phyloP scores from a whole-genome alignment of 2,329 filamentous ascomycete species.

The Fusarium mexicanum region DNA sequence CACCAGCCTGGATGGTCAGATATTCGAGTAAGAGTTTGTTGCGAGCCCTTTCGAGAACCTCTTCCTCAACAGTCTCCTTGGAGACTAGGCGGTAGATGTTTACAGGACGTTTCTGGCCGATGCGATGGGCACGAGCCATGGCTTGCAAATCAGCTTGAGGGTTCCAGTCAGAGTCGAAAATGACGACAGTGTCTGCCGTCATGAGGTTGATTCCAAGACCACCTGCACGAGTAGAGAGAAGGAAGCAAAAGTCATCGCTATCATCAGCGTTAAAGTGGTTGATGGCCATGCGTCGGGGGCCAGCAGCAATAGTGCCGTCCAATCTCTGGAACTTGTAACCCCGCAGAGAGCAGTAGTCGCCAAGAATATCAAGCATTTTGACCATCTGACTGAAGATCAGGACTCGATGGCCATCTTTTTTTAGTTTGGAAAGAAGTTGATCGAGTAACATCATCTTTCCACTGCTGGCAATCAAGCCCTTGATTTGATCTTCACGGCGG shows the following conservation, averaged over 20 bases:
- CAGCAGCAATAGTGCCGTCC: conserved; percentile 92
- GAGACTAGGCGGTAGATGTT: conserved; percentile 97
- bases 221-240: conserved; percentile 93
- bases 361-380: conserved; percentile 95
- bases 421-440: conserved; percentile 92
- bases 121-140: conserved; percentile 97
- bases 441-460: conserved; percentile 99
- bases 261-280: conserved; percentile 98
- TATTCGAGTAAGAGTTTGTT: conserved; percentile 99
- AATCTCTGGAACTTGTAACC: conserved; percentile 96
- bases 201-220: conserved; percentile 99
- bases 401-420: conserved; percentile 92
- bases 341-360: conserved; percentile 90
- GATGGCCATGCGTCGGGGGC: conserved; percentile 89
- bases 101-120: conserved; percentile 94
- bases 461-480: conserved; percentile 93
- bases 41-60: conserved; percentile 92
- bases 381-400: conserved; percentile 99
- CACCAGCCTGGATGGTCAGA: conserved; percentile 94
- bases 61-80: conserved; percentile 98
- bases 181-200: conserved; percentile 97
- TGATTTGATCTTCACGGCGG: conserved; percentile 88
- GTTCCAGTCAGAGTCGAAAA: conserved; percentile 99
- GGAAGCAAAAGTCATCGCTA: conserved; percentile 95
- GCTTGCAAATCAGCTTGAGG: conserved; percentile 97